phyloP scores from a whole-genome alignment of 2,329 filamentous ascomycete genomes.

The Colletotrichum euphorbiae region DNA sequence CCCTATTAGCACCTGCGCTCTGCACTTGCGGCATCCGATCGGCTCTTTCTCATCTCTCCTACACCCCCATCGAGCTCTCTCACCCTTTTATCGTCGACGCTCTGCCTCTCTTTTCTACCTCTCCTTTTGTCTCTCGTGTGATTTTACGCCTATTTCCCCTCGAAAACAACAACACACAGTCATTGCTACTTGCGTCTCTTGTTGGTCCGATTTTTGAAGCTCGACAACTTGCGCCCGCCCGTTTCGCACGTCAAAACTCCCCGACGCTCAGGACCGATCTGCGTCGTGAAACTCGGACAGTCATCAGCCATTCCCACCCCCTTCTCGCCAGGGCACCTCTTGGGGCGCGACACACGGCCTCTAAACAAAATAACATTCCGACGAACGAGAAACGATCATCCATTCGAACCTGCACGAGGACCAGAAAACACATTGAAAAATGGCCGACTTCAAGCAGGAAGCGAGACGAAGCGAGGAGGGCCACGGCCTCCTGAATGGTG shows the following conservation, averaged over 20 bases:
- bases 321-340: slow-evolving; percentile 16
- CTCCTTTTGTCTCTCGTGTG: slow-evolving; percentile 4
- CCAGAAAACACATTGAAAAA: neutral
- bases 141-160: slow-evolving; percentile 15
- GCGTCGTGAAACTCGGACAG: slow-evolving; percentile 34
- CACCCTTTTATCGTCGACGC: neutral
- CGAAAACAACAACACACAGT: slow-evolving; percentile 15
- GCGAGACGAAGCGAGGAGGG: slow-evolving; percentile 40
- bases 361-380: slow-evolving; percentile 28
- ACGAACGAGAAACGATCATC: slow-evolving; percentile 18
- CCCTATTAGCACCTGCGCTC: slow-evolving; percentile 3
- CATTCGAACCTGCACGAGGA: neutral
- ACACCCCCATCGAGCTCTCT: slow-evolving; percentile 28
- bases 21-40: slow-evolving; percentile 17
- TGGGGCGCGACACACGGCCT: slow-evolving; percentile 27
- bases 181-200: slow-evolving; percentile 26
- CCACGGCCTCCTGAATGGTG: slow-evolving; percentile 40
- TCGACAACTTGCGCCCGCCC: slow-evolving; percentile 33
- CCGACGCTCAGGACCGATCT: slow-evolving; percentile 35
- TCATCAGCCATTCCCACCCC: slow-evolving; percentile 29
- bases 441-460: slow-evolving; percentile 41
- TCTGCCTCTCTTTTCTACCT: slow-evolving; percentile 30
- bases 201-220: slow-evolving; percentile 24
- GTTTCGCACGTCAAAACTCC: slow-evolving; percentile 22
- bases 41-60: slow-evolving; percentile 19